Evolutionary conservation across 176 grass and related monocot species (phyloP).

Genomic region (Eleusine coracana): DNA sequence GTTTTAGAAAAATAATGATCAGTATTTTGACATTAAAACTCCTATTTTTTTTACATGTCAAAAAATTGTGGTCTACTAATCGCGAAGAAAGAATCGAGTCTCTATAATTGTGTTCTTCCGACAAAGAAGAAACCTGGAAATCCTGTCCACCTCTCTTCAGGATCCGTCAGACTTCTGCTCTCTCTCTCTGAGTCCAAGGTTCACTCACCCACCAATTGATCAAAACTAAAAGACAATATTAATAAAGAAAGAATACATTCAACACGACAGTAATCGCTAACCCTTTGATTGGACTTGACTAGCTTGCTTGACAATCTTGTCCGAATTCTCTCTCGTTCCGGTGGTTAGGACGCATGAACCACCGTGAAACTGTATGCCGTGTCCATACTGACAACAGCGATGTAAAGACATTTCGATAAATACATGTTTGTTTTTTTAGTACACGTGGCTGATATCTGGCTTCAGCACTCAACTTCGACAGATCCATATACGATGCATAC

Average conservation of each 20-base stretch:
- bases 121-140: not conserved
- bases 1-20: too few species aligned
- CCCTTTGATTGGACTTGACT: not conserved
- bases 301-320: not conserved
- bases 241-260: not conserved
- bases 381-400: not conserved
- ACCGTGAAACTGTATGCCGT: not conserved
- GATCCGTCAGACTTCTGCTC: not conserved
- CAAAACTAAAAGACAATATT: not conserved
- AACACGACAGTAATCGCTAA: not conserved
- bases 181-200: not conserved
- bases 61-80: not conserved
- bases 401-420: not conserved
- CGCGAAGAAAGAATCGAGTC: not conserved
- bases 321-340: not conserved
- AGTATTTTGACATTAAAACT: too few species aligned
- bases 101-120: not conserved
- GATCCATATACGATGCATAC: not conserved
- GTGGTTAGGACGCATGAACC: not conserved
- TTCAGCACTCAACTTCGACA: constrained; percentile 11
- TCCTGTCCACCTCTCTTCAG: not conserved
- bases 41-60: not conserved
- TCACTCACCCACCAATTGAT: constrained; percentile 4
- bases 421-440: not conserved
- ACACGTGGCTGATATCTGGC: not conserved